Evolutionary conservation across 2,329 filamentous ascomycete species (phyloP).

Genomic region (Hypoxylon sp.): DNA sequence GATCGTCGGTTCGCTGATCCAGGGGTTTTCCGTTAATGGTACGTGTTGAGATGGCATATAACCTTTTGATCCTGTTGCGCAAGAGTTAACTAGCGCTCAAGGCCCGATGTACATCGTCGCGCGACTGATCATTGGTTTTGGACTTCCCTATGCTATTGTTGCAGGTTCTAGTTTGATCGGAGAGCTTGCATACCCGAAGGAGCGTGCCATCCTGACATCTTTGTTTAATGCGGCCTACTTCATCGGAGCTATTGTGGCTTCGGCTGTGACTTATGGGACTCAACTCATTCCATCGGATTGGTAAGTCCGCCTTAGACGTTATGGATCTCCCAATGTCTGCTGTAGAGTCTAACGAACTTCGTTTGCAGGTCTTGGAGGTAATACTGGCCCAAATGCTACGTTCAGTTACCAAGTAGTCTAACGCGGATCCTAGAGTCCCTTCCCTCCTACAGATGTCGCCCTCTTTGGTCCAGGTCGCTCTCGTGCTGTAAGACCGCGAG

Average conservation of each 20-base stretch:
- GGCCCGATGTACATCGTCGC: slow-evolving; percentile 73
- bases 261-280: slow-evolving; percentile 66
- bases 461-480: slow-evolving; percentile 58
- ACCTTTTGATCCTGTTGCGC: neutral
- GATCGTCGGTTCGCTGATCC: slow-evolving; percentile 67
- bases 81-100: slow-evolving; percentile 47
- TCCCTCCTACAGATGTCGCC: slow-evolving; percentile 62
- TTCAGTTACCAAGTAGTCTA: slow-evolving; percentile 29
- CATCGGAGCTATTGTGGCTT: slow-evolving; percentile 66
- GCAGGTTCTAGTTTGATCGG: slow-evolving; percentile 71
- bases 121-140: slow-evolving; percentile 72
- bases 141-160: slow-evolving; percentile 73
- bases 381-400: slow-evolving; percentile 50
- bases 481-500: slow-evolving; percentile 56
- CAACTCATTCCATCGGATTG: slow-evolving; percentile 51
- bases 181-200: slow-evolving; percentile 73
- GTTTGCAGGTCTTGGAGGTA: slow-evolving; percentile 52
- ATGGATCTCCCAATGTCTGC: neutral
- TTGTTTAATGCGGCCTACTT: slow-evolving; percentile 73
- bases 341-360: slow-evolving; percentile 29
- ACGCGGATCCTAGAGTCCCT: slow-evolving; percentile 57
- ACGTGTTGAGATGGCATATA: slow-evolving; percentile 33
- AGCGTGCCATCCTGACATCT: slow-evolving; percentile 71
- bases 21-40: slow-evolving; percentile 65
- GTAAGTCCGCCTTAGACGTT: slow-evolving; percentile 36